These are phyloP conservation scores for Mycothermus thermophilus DNA, from an alignment of 495 filamentous ascomycete species.

Conservation along the genomic window DNA sequence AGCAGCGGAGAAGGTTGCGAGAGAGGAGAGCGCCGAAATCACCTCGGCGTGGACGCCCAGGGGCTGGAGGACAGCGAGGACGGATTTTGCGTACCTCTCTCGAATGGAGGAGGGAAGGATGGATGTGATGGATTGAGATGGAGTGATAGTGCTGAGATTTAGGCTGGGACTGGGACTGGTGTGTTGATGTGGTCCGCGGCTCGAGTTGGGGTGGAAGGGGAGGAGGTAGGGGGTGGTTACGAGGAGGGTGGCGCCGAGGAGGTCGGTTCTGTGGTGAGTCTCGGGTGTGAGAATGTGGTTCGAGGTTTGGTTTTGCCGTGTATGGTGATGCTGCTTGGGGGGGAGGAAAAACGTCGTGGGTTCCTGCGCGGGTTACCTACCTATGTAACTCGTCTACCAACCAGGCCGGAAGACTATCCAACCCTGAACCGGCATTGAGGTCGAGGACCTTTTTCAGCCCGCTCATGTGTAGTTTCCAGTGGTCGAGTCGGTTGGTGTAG, in stretches of 20 bases:
- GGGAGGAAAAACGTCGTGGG: too few species aligned
- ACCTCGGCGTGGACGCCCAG: slow-evolving; percentile 7
- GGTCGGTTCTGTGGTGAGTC: slow-evolving; percentile 11
- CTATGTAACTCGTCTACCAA: slow-evolving; percentile 13
- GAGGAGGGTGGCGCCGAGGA: slow-evolving; percentile 16
- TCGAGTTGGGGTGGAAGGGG: slow-evolving; percentile 1
- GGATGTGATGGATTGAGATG: slow-evolving; percentile 5
- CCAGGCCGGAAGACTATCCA: slow-evolving; percentile 9
- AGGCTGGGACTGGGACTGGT: too few species aligned
- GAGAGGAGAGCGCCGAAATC: slow-evolving; percentile 4
- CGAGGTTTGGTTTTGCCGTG: neutral
- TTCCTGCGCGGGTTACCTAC: slow-evolving; percentile 9
- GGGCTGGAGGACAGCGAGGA: slow-evolving; percentile 8
- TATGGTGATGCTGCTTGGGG: neutral
- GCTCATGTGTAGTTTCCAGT: slow-evolving; percentile 21
- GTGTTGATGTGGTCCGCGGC: too few species aligned
- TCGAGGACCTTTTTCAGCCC: slow-evolving; percentile 17
- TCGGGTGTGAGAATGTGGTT: neutral
- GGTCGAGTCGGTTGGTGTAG: slow-evolving; percentile 17
- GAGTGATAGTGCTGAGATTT: slow-evolving; percentile 4
- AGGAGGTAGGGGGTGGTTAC: slow-evolving; percentile 13
- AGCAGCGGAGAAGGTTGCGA: slow-evolving; percentile 9
- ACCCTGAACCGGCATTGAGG: slow-evolving; percentile 8
- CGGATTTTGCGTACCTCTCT: neutral
- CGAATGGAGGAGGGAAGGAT: slow-evolving; percentile 4